Base-by-base conservation (phyloP, 1,284 basidiomycete species). In the Lentinus polychrous region DNA sequence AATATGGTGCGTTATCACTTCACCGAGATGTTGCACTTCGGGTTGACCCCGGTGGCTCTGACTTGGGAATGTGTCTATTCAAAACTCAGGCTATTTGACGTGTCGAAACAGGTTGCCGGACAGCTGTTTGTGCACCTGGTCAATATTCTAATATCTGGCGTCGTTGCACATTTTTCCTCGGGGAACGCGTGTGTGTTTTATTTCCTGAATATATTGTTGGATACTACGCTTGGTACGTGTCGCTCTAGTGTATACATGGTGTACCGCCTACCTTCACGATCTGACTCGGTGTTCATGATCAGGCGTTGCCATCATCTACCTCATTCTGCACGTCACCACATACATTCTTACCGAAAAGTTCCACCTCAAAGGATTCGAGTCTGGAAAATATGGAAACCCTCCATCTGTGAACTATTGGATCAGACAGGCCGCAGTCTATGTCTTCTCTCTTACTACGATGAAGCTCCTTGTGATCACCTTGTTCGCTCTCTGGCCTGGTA, bases 181-280 rank as follows among this genome's bases (percentile, higher is more conserved):
- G 78, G 79, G 44, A 94, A 95, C 63, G 90, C 93, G 3, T 96
- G 93, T 61, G 86, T 89, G 14, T 78, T 84, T 52, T 97, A 98
- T 69, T 96, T 97, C 64, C 80, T 97, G 50, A 95, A 98, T 62
- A 89, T 99, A 48, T 73, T 95, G 31, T 75, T 98, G 52, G 95
- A 99, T 67, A 97, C 94, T 15, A 97, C 94, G 0, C 70, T 95
- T 48, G 94, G 92, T 87, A 55, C 58, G 80, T 65, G 12, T 17
- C 15, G 10, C 27, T 27, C 27, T 27, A 27, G 27, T 27, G 2
- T 39, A n/a, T 8, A 12, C 18, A 14, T 31, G 10, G 18, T 27
- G 15, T n/a, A n/a, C n/a, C n/a, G n/a, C n/a, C n/a, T n/a, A n/a
- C n/a, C n/a, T n/a, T n/a, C n/a, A n/a, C n/a, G n/a, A n/a, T n/a